phyloP scores from a whole-genome alignment of 2,329 filamentous ascomycete species.

The Calonectria fujianensis region DNA sequence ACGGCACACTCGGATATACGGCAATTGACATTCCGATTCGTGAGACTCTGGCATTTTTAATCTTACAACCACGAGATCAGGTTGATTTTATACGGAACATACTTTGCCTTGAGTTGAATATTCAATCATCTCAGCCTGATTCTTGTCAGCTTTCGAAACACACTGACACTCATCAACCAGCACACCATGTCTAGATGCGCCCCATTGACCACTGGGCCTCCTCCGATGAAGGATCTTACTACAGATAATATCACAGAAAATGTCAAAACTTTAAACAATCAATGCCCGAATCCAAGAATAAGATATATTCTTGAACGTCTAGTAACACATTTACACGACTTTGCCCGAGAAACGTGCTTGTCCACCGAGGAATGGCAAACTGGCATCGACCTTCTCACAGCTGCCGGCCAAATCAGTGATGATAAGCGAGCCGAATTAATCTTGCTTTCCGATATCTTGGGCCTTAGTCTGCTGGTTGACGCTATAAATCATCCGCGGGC shows the following conservation, averaged over 20 bases:
- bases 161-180: too few species aligned
- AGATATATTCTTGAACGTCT: constrained; percentile 82
- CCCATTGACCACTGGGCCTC: neutral
- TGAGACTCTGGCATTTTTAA: neutral
- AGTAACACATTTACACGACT: constrained; percentile 84
- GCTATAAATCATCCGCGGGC: constrained; percentile 86
- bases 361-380: constrained; percentile 84
- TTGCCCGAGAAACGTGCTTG: constrained; percentile 83
- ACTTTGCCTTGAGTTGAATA: neutral
- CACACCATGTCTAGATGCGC: neutral
- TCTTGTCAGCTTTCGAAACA: neutral
- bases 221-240: constrained; percentile 71
- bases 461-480: constrained; percentile 84
- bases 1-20: neutral
- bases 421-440: constrained; percentile 85
- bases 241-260: constrained; percentile 86
- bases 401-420: constrained; percentile 80
- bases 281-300: constrained; percentile 75
- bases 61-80: neutral
- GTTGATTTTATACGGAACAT: neutral
- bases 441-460: constrained; percentile 83
- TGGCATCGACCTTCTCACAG: constrained; percentile 80
- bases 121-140: neutral
- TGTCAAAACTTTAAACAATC: constrained; percentile 81
- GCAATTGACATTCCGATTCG: neutral